A percentile compares a stretch with the other conserved stretches of the same genome.
Evolutionary conservation across 768 basidiomycete genomes (phyloP).

Genomic region (Agaricus subrufescens): DNA sequence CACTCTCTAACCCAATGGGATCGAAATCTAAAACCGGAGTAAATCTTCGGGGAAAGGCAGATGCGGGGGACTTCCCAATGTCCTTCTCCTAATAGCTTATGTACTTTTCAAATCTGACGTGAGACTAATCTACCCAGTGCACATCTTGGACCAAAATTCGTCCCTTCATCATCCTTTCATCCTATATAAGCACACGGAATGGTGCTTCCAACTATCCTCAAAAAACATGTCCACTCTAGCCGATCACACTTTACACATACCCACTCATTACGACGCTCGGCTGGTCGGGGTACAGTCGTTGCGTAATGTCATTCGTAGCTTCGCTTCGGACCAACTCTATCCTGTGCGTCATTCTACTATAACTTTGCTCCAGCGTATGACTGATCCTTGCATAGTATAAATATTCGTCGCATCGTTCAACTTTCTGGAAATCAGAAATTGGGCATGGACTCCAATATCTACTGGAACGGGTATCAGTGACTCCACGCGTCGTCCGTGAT

Average conservation of each 20-base stretch:
- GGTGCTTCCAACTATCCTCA: not conserved
- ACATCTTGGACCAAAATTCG: not conserved
- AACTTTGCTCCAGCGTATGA: not conserved
- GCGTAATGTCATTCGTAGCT: not conserved
- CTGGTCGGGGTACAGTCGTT: not conserved
- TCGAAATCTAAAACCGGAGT: conserved; percentile 8
- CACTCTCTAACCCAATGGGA: not conserved
- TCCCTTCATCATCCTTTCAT: conserved; percentile 7
- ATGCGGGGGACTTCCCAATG: conserved; percentile 2
- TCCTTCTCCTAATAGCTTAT: conserved; percentile 1
- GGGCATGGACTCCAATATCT: conserved; percentile 7
- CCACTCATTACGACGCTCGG: not conserved
- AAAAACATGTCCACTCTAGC: conserved; percentile 8
- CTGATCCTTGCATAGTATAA: not conserved
- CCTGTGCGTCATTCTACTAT: not conserved
- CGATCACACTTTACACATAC: not conserved
- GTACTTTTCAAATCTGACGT: conserved; percentile 6
- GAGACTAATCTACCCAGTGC: not conserved
- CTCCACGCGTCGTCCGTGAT: not conserved
- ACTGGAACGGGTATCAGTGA: conserved; percentile 6
- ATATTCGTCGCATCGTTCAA: not conserved
- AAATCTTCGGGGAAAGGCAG: not conserved
- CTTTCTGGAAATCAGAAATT: conserved; percentile 9
- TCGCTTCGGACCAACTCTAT: not conserved
- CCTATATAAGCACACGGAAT: conserved; percentile 4